Base-by-base conservation (phyloP, 2,329 filamentous ascomycete species). In the Sphaerostilbella broomeana region DNA sequence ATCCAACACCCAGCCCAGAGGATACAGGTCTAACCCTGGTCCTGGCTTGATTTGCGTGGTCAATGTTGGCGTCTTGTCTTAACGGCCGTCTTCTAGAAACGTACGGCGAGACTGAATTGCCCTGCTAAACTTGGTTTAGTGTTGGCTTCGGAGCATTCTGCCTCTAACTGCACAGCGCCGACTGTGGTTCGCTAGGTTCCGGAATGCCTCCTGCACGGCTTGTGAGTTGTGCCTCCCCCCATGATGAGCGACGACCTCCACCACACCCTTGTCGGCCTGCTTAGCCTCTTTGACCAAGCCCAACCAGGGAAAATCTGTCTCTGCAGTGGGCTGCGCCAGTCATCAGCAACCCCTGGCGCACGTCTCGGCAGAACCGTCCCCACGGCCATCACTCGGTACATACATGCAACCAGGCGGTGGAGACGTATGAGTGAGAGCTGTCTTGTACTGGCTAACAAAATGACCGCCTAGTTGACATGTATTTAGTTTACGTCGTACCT, bases 31-130 rank as follows among this genome's bases (percentile, higher is more conserved):
- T 16, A 11, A 21, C 16, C 20, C 21, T 15, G 15, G n/a, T 10
- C 18, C 15, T 26, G 18, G 28, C 28, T 17, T 31, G 28, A n/a
- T n/a, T n/a, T n/a, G n/a, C n/a, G n/a, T n/a, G n/a, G n/a, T n/a
- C n/a, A n/a, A n/a, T n/a, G n/a, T n/a, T n/a, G n/a, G 20, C 22
- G 12, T 16, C 22, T 32, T 18, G 25, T 24, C 22, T 15, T 24
- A 45, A 54, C 51, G 45, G 34, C 43, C 46, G 46, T 39, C 46
- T 59, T 60, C 57, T 59, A 57, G 57, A 59, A 60, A 55, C 51
- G 50, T 29, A 48, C 50, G 49, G 51, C 50, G 47, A 51, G 46
- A 40, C 46, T 49, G 42, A 40, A 20, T 15, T 20, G 10, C 46
- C 44, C 49, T 47, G 39, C 51, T 48, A 20, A 17, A 21, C 17